Evolutionary conservation across 139 green algal species (phyloP).

Genomic region (Gonium pectorale): DNA sequence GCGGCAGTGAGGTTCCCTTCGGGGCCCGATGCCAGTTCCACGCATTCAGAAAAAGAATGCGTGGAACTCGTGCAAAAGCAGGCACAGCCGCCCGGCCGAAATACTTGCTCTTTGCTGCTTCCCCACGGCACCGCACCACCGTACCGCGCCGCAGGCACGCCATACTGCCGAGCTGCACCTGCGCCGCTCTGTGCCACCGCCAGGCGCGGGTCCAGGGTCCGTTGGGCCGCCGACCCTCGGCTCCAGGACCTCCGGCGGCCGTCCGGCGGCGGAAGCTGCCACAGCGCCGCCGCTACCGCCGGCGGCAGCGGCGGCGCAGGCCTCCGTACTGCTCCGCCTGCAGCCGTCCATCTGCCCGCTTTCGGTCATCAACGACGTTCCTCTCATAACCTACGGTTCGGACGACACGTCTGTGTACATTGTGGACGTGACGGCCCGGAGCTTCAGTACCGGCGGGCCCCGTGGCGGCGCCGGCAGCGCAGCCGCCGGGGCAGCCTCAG

Average conservation of each 20-base stretch:
- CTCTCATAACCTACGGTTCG: conserved; percentile 43
- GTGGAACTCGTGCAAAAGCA: no score
- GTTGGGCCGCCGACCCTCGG: not conserved
- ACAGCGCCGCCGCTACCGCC: conserved; percentile 1
- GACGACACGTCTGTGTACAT: conserved; percentile 58
- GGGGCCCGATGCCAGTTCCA: no score
- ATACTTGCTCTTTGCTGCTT: no score
- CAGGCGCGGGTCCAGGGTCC: not conserved
- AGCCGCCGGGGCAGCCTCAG: not conserved
- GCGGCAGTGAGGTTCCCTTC: no score
- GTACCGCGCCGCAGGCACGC: not conserved
- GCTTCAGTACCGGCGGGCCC: not conserved
- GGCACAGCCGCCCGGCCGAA: no score
- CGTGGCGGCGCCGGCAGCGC: not conserved
- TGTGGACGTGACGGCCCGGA: conserved; percentile 36
- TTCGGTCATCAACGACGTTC: conserved; percentile 43
- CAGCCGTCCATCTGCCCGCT: conserved; percentile 42
- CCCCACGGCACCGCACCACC: no score
- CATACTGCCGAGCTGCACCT: conserved; percentile 38
- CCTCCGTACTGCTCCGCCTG: not conserved
- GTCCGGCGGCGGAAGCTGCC: not conserved
- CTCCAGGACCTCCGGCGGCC: not conserved
- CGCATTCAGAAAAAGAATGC: no score
- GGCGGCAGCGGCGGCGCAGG: not conserved
- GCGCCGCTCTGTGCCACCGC: conserved; percentile 1